These are phyloP conservation scores for Neurospora cerealis DNA, from an alignment of 495 filamentous ascomycete species.

Conservation along the genomic window DNA sequence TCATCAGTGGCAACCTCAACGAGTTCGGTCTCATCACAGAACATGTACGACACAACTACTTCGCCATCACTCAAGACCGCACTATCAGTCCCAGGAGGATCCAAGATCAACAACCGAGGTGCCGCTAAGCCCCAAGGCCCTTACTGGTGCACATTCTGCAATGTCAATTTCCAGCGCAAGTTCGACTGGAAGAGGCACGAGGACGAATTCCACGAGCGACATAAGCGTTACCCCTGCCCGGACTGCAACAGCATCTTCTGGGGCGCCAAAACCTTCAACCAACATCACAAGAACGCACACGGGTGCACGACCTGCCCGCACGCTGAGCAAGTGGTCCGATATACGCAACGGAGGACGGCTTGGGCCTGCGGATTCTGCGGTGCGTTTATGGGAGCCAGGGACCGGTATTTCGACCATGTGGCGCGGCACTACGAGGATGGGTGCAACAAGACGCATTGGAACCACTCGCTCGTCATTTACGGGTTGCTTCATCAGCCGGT, in stretches of 20 bases:
- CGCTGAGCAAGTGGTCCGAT: constrained; percentile 34
- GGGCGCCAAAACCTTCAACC: constrained; percentile 41
- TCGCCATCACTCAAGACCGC: background rate
- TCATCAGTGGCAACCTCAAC: constrained; percentile 18
- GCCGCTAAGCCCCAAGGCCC: constrained; percentile 23
- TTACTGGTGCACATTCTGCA: constrained; percentile 44
- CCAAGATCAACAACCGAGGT: constrained; percentile 19
- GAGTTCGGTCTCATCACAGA: constrained; percentile 21
- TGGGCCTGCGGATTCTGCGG: constrained; percentile 42
- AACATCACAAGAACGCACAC: constrained; percentile 42
- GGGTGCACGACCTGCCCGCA: constrained; percentile 40
- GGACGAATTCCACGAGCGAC: constrained; percentile 43
- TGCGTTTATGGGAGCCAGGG: constrained; percentile 33
- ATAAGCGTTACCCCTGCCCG: constrained; percentile 39
- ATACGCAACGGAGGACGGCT: constrained; percentile 22
- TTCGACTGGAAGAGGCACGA: constrained; percentile 45
- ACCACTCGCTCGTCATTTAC: constrained; percentile 40
- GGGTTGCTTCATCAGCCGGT: constrained; percentile 39
- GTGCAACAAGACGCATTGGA: constrained; percentile 37
- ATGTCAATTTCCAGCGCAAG: constrained; percentile 41
- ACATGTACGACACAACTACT: constrained; percentile 2
- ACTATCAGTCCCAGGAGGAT: background rate
- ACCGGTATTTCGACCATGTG: constrained; percentile 42
- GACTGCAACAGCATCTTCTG: constrained; percentile 40
- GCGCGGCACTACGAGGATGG: constrained; percentile 39